phyloP scores from a whole-genome alignment of 352 stramenopile species.

The Phytophthora constricta region DNA sequence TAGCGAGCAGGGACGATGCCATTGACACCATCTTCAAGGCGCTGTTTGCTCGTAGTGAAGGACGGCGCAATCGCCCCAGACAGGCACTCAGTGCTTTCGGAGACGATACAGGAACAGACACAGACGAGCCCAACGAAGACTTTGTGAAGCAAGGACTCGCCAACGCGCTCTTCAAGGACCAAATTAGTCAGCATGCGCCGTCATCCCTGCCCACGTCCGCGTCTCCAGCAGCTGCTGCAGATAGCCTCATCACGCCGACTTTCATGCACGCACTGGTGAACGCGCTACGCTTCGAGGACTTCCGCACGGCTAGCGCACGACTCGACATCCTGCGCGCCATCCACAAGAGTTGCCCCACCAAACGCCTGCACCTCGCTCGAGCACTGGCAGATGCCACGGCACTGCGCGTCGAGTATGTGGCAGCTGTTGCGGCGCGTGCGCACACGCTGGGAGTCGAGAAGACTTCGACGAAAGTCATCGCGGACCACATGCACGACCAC shows the following conservation, averaged over 20 bases:
- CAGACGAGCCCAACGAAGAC: constrained; percentile 82
- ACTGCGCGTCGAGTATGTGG: constrained; percentile 74
- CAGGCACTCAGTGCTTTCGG: constrained; percentile 68
- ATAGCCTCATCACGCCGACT: constrained; percentile 75
- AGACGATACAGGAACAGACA: constrained; percentile 81
- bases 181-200: constrained; percentile 43
- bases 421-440: constrained; percentile 48
- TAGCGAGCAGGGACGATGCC: constrained; percentile 79
- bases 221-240: constrained; percentile 50
- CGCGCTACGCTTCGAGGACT: constrained; percentile 86
- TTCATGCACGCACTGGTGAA: constrained; percentile 85
- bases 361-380: constrained; percentile 71
- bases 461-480: constrained; percentile 43
- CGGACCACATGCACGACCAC: constrained; percentile 74
- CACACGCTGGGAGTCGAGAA: constrained; percentile 71
- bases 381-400: constrained; percentile 76
- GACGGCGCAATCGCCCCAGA: constrained; percentile 30
- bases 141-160: constrained; percentile 86
- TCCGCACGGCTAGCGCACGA: constrained; percentile 80
- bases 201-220: constrained; percentile 29
- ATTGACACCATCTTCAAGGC: constrained; percentile 86
- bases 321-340: constrained; percentile 88
- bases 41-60: constrained; percentile 60
- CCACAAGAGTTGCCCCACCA: constrained; percentile 78
- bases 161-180: constrained; percentile 78